Base-by-base conservation (phyloP, 2,329 filamentous ascomycete genomes). In the Fusarium anguioides region DNA sequence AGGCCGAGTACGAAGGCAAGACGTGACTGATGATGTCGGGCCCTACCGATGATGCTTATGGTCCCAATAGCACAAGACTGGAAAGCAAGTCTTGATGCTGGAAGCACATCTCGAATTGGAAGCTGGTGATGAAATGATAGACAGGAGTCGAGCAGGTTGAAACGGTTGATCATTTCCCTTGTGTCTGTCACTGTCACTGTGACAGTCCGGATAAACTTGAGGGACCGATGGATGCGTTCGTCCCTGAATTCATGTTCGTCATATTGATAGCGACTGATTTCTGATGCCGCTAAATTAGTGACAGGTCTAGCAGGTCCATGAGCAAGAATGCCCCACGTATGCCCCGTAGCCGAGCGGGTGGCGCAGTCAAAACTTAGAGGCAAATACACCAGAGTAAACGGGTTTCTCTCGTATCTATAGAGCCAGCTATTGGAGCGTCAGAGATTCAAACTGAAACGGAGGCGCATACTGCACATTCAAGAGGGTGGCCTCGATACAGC, bases 71-170 rank as follows among this genome's bases (percentile, higher is more conserved):
- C 45, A 46, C 24, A 26, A 36, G 33, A 35, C 21, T 48, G 40
- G 35, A 41, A n/a, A 26, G 24, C 24, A 26, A 9, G 24, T 26
- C 24, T 26, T 26, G 24, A 26, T 26, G 24, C 24, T 26, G 31
- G 31, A 15, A 40, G 8, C 29, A 41, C 47, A 37, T 29, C 17
- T 37, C 61, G 37, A 40, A 45, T 27, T 42, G 37, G 37, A 29
- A 65, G 51, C 18, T 45, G 39, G 62, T 70, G 66, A 70, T 70
- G 67, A 64, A 65, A 70, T 61, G 60, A 70, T 70, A 44, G 66
- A 61, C 66, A 69, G 66, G 62, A 69, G 66, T 47, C 18, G 40
- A 24, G n/a, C 39, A 55, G 50, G 31, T 41, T 72, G 70, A 72
- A 72, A 71, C 70, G 37, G 52, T 59, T 49, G 45, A 72, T 70